Conservation (phyloP, 257 asterid species). For the Gentiana straminea region DNA sequence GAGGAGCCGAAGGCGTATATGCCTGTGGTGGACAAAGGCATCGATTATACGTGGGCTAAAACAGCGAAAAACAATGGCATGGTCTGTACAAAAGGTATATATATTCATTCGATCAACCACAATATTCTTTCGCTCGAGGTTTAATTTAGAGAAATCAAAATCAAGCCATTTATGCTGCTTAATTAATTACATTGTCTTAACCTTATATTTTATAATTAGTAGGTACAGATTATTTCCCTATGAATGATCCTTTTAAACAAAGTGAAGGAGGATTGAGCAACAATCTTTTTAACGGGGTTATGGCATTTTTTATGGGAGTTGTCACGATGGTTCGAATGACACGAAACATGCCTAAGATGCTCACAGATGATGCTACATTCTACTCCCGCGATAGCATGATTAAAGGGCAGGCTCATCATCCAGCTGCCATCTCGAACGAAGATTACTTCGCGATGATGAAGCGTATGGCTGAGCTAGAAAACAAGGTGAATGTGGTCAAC, state of each 20-base stretch:
- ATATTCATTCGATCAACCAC: no score
- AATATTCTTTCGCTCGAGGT: background rate
- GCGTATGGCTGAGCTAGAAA: constrained; percentile 86
- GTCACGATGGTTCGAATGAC: constrained; percentile 84
- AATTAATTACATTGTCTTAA: no score
- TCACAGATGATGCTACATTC: constrained; percentile 49
- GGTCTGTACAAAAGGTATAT: constrained; percentile 39
- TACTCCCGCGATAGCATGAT: constrained; percentile 47
- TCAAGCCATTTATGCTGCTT: no score
- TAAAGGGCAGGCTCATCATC: constrained; percentile 29
- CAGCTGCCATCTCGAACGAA: constrained; percentile 38
- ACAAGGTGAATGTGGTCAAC: constrained; percentile 37
- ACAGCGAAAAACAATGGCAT: constrained; percentile 22
- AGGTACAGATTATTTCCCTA: constrained; percentile 23
- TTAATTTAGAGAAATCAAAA: no score
- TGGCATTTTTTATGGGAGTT: constrained; percentile 75
- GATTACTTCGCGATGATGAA: constrained; percentile 83
- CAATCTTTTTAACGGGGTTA: constrained; percentile 58
- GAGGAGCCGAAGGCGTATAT: constrained; percentile 14
- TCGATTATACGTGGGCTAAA: constrained; percentile 39
- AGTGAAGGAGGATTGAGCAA: constrained; percentile 45
- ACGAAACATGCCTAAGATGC: constrained; percentile 76
- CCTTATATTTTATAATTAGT: background rate
- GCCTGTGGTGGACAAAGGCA: constrained; percentile 43
- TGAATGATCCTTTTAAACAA: constrained; percentile 19